phyloP scores from a whole-genome alignment of 2,329 filamentous ascomycete species.

The Monilinia fructigena region DNA sequence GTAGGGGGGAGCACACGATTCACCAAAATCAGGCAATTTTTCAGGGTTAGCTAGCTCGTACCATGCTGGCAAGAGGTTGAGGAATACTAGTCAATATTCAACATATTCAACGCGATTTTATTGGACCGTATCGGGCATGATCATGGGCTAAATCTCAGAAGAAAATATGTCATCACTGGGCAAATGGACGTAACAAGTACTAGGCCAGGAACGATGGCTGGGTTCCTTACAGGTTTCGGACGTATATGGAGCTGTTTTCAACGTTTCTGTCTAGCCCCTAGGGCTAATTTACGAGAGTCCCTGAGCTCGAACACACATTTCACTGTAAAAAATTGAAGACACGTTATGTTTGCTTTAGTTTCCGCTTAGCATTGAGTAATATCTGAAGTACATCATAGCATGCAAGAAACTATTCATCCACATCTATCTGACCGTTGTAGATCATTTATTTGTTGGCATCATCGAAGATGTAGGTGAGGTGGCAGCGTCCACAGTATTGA shows the following conservation, averaged over 20 bases:
- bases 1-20: not conserved
- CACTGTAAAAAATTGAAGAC: conserved; percentile 4
- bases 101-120: not conserved
- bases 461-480: conserved; percentile 72
- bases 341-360: conserved; percentile 3
- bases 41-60: too few species aligned
- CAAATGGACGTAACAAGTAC: not conserved
- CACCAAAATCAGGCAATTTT: not conserved
- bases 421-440: conserved; percentile 38
- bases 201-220: not conserved
- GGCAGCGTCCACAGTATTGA: conserved; percentile 68
- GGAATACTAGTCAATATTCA: not conserved
- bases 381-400: conserved; percentile 19
- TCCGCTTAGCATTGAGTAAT: conserved; percentile 29
- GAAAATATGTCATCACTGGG: not conserved
- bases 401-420: conserved; percentile 26
- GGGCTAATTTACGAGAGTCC: not conserved
- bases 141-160: not conserved
- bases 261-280: not conserved
- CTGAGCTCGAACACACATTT: not conserved
- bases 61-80: not conserved
- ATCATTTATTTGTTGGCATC: conserved; percentile 57
- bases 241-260: not conserved
- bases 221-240: not conserved
- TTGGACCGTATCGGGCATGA: too few species aligned